Percentiles rank a stretch among this genome's conserved stretches.
These are phyloP conservation scores for Pichia manshurica DNA, from an alignment of 805 yeast species.

Conservation along the genomic window DNA sequence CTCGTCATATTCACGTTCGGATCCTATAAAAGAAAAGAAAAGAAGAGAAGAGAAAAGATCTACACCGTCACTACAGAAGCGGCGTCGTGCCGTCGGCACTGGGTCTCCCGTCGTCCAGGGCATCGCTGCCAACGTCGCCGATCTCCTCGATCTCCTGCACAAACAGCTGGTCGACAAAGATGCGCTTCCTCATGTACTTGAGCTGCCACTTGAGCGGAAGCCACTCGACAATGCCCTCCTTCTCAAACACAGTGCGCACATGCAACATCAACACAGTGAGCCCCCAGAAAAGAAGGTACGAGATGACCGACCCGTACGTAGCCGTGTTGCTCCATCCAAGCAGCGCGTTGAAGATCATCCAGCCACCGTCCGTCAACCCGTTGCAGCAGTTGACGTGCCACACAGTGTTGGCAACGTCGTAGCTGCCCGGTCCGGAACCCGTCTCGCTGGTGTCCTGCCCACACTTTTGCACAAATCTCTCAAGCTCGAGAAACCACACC, in stretches of 20 bases:
- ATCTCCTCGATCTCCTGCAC: slow-evolving; percentile 23
- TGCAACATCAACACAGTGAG: slow-evolving; percentile 41
- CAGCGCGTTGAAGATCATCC: slow-evolving; percentile 87
- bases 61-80: no score
- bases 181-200: slow-evolving; percentile 43
- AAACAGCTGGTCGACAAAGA: slow-evolving; percentile 22
- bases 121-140: background rate
- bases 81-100: no score
- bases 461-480: slow-evolving; percentile 65
- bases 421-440: slow-evolving; percentile 92
- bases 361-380: slow-evolving; percentile 84
- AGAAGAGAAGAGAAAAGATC: no score
- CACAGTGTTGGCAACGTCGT: slow-evolving; percentile 68
- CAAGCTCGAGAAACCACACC: slow-evolving; percentile 84
- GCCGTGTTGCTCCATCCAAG: slow-evolving; percentile 95
- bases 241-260: slow-evolving; percentile 43
- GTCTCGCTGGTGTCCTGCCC: slow-evolving; percentile 84
- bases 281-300: slow-evolving; percentile 71
- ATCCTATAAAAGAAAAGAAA: no score
- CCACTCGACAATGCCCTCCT: slow-evolving; percentile 51
- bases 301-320: slow-evolving; percentile 76
- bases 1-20: no score
- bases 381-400: slow-evolving; percentile 97
- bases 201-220: slow-evolving; percentile 60
- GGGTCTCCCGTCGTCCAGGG: no score